A percentile compares a stretch with the other conserved stretches of the same genome.
Conservation (phyloP, 2,329 filamentous ascomycete genomes). For the Huntiella moniliformis region DNA sequence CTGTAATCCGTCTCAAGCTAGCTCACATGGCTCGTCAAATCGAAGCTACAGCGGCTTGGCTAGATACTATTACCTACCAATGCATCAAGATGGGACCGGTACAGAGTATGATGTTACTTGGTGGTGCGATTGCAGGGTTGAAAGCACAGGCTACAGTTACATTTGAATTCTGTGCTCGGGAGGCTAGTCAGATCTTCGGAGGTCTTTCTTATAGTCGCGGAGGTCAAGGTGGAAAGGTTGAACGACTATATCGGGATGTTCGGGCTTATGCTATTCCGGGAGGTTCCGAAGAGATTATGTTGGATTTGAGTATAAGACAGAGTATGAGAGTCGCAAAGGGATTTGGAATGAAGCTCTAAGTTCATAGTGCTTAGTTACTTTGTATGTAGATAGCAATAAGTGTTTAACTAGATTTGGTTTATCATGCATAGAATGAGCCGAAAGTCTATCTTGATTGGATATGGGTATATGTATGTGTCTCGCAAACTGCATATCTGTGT, state of each 20-base stretch:
- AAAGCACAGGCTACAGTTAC: conserved; percentile 90
- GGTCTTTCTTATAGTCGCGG: conserved; percentile 82
- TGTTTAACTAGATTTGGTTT: too few relatives aligned
- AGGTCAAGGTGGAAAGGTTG: conserved; percentile 87
- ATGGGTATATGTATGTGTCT: too few relatives aligned
- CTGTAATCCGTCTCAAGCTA: conserved; percentile 92
- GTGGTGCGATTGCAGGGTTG: conserved; percentile 78
- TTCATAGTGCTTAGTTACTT: too few relatives aligned
- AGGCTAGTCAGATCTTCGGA: conserved; percentile 94
- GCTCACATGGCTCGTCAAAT: conserved; percentile 97
- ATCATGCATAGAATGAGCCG: too few relatives aligned
- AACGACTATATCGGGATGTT: conserved; percentile 86
- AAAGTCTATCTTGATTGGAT: too few relatives aligned
- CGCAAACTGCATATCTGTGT: too few relatives aligned
- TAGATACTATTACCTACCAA: conserved; percentile 89
- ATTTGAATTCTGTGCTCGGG: conserved; percentile 93
- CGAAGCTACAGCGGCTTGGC: conserved; percentile 91
- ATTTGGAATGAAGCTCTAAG: conserved; percentile 85
- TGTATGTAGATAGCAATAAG: too few relatives aligned
- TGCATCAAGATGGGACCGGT: conserved; percentile 83
- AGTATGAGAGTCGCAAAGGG: conserved; percentile 73
- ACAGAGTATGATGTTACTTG: conserved; percentile 89
- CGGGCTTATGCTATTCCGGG: conserved; percentile 92
- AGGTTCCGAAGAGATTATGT: conserved; percentile 95
- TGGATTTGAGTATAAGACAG: conserved; percentile 88